phyloP scores from a whole-genome alignment of 1,284 basidiomycete species.

The Pseudozyma sp. region DNA sequence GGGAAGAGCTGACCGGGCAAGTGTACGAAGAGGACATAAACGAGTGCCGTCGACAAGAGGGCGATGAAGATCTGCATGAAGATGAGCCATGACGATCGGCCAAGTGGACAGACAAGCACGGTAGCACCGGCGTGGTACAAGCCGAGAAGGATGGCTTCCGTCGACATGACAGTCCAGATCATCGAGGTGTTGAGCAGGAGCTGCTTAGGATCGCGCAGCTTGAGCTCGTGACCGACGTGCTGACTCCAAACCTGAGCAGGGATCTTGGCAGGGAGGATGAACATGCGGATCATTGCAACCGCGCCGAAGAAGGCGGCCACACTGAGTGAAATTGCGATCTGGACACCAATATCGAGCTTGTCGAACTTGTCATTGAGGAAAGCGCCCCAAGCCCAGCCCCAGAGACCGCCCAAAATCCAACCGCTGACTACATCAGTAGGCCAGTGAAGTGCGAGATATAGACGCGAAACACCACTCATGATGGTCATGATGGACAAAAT shows the following conservation, averaged over 20 bases:
- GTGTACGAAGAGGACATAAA: conserved; percentile 22
- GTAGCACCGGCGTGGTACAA: conserved; percentile 25
- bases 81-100: conserved; percentile 29
- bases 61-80: conserved; percentile 32
- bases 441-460: conserved; percentile 32
- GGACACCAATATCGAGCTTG: conserved; percentile 13
- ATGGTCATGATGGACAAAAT: conserved; percentile 14
- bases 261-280: conserved; percentile 26
- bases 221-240: conserved; percentile 24
- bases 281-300: conserved; percentile 23
- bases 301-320: conserved; percentile 17
- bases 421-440: conserved; percentile 25
- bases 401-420: conserved; percentile 22
- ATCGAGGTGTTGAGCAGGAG: conserved; percentile 30
- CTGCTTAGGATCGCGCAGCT: conserved; percentile 22
- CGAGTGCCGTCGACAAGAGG: conserved; percentile 18
- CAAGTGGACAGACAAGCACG: conserved; percentile 23
- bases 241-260: conserved; percentile 24
- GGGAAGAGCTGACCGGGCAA: conserved; percentile 25
- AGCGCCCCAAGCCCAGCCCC: conserved; percentile 27
- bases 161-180: conserved; percentile 18
- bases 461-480: conserved; percentile 27
- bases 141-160: conserved; percentile 15
- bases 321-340: conserved; percentile 24
- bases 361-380: conserved; percentile 21